phyloP scores from a whole-genome alignment of 2,329 filamentous ascomycete species.

The Monilinia fructicola region DNA sequence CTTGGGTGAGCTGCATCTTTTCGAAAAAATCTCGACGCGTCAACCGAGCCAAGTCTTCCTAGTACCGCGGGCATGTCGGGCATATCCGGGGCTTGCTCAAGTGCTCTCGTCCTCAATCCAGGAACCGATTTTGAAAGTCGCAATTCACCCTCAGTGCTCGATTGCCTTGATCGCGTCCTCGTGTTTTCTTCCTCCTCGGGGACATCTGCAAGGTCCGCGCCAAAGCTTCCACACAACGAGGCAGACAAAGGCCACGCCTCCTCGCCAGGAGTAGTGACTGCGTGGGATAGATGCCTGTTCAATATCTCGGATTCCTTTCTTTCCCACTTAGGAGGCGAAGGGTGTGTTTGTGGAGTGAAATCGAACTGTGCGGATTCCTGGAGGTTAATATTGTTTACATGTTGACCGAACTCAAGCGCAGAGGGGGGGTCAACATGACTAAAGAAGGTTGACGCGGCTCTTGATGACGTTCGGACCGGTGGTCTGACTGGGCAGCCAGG shows the following conservation, averaged over 20 bases:
- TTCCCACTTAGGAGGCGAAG: conserved; percentile 35
- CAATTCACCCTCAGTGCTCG: conserved; percentile 34
- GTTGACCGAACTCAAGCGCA: conserved; percentile 48
- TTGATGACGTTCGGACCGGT: conserved; percentile 57
- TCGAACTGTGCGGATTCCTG: conserved; percentile 48
- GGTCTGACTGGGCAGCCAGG: conserved; percentile 46
- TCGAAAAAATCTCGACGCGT: conserved; percentile 2
- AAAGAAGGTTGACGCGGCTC: conserved; percentile 52
- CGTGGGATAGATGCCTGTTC: conserved; percentile 40
- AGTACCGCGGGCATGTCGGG: conserved; percentile 19
- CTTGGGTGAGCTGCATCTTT: conserved; percentile 1
- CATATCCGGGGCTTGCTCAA: conserved; percentile 21
- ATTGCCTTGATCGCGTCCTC: conserved; percentile 34
- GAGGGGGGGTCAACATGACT: conserved; percentile 53
- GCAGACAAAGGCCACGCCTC: conserved; percentile 47
- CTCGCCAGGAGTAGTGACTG: conserved; percentile 47
- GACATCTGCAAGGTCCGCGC: conserved; percentile 53
- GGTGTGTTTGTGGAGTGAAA: conserved; percentile 28
- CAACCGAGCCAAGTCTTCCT: conserved; percentile 8
- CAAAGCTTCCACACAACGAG: conserved; percentile 31
- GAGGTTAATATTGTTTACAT: conserved; percentile 46
- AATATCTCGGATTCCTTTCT: conserved; percentile 34
- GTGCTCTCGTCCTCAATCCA: conserved; percentile 42
- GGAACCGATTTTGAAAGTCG: conserved; percentile 38
- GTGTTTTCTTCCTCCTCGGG: conserved; percentile 57